Conservation (phyloP, 352 stramenopile genomes). For the Phytophthora constricta region DNA sequence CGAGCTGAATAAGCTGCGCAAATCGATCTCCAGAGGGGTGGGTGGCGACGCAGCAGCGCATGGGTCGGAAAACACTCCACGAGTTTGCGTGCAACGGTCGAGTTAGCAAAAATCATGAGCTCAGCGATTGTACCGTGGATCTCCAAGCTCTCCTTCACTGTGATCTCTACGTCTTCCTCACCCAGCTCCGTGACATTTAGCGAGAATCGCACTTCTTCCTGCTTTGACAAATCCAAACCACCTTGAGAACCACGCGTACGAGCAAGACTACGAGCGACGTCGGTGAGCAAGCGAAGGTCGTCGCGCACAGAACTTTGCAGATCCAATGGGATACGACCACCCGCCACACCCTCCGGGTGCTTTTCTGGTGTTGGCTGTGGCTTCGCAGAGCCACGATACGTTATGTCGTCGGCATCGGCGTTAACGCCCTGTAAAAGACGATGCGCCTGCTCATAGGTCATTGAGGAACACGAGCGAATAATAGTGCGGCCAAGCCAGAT, state of each 20-base stretch:
- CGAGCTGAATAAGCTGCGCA: slow-evolving; percentile 74
- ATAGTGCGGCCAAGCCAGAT: slow-evolving; percentile 94
- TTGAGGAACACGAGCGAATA: slow-evolving; percentile 94
- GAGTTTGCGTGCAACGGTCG: slow-evolving; percentile 87
- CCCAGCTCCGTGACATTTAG: slow-evolving; percentile 75
- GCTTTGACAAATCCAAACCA: slow-evolving; percentile 79
- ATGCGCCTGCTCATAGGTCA: slow-evolving; percentile 89
- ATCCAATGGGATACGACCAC: slow-evolving; percentile 60
- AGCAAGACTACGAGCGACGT: slow-evolving; percentile 69
- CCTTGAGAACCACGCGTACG: slow-evolving; percentile 68
- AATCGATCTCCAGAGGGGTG: slow-evolving; percentile 80
- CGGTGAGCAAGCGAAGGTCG: slow-evolving; percentile 66
- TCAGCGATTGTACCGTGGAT: slow-evolving; percentile 95
- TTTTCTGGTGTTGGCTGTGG: slow-evolving; percentile 7
- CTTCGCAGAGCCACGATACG: slow-evolving; percentile 8
- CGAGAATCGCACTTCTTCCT: slow-evolving; percentile 88
- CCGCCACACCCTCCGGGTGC: slow-evolving; percentile 57
- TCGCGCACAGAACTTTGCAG: slow-evolving; percentile 62
- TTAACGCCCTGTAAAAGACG: slow-evolving; percentile 71
- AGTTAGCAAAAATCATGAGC: slow-evolving; percentile 95
- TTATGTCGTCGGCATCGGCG: slow-evolving; percentile 55
- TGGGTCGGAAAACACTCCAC: slow-evolving; percentile 79
- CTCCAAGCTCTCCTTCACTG: slow-evolving; percentile 91
- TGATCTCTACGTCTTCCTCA: slow-evolving; percentile 84
- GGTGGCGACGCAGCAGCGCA: slow-evolving; percentile 89